These are phyloP conservation scores for Ogataea thermomethanolica DNA, from an alignment of 805 yeast genomes.

Conservation along the genomic window DNA sequence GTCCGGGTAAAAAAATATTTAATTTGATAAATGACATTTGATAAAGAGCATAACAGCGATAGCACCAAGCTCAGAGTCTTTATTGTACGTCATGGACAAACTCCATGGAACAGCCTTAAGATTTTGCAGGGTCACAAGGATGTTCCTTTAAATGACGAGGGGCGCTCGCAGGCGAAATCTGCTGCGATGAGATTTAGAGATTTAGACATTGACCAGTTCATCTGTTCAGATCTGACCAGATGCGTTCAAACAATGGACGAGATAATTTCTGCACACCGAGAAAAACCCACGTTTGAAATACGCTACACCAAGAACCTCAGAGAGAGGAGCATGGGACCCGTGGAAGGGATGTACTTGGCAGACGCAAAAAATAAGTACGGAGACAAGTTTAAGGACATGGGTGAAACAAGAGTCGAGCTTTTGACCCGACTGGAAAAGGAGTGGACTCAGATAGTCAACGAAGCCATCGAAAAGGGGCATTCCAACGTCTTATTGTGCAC, in stretches of 20 bases:
- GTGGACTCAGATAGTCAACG: conserved; percentile 42
- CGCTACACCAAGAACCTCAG: conserved; percentile 46
- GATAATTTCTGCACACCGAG: conserved; percentile 33
- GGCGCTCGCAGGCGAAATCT: conserved; percentile 54
- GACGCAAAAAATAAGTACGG: conserved; percentile 66
- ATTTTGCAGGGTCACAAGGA: conserved; percentile 79
- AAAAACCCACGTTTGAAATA: conserved; percentile 21
- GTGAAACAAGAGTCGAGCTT: conserved; percentile 53
- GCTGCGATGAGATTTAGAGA: conserved; percentile 46
- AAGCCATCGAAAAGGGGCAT: conserved; percentile 32
- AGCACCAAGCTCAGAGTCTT: conserved; percentile 37
- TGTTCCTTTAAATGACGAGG: conserved; percentile 58
- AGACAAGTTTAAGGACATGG: conserved; percentile 55
- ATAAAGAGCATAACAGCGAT: conserved; percentile 19
- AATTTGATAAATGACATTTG: conserved; percentile 18
- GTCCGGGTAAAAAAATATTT: conserved; percentile 6
- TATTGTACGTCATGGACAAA: conserved; percentile 81
- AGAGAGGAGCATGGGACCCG: conserved; percentile 76
- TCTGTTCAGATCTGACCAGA: conserved; percentile 53
- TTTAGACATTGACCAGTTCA: conserved; percentile 42
- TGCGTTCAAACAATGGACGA: conserved; percentile 57
- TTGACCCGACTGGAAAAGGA: conserved; percentile 45
- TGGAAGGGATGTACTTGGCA: conserved; percentile 66
- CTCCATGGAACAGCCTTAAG: conserved; percentile 64
- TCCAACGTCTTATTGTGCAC: conserved; percentile 60